Conservation (phyloP, 805 yeast genomes). For the Saccharomycopsis olivae region DNA sequence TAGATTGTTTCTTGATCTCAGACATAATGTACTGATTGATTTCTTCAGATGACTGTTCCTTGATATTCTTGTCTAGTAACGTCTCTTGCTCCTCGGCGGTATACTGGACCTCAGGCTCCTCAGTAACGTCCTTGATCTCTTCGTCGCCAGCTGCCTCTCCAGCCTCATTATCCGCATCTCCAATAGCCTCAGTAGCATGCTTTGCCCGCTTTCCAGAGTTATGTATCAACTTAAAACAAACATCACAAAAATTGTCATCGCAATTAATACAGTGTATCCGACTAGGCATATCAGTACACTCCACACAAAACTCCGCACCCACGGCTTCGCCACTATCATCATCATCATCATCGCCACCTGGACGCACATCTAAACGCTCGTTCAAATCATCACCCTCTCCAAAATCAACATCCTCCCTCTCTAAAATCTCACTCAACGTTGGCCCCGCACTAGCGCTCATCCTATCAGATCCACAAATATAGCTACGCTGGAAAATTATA, state of each 20-base stretch:
- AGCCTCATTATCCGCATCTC: not conserved
- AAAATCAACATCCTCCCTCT: slow-evolving; percentile 16
- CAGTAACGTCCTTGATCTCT: slow-evolving; percentile 18
- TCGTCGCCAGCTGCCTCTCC: slow-evolving; percentile 15
- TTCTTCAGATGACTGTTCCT: not conserved
- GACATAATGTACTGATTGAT: slow-evolving; percentile 23
- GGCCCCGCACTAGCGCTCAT: too few relatives aligned
- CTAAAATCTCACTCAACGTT: slow-evolving; percentile 15
- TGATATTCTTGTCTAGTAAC: not conserved
- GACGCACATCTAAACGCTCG: slow-evolving; percentile 18
- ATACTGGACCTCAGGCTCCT: slow-evolving; percentile 17
- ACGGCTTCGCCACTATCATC: slow-evolving; percentile 23
- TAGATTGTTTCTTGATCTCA: slow-evolving; percentile 33
- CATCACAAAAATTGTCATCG: slow-evolving; percentile 57
- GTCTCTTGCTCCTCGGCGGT: slow-evolving; percentile 19
- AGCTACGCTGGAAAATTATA: too few relatives aligned
- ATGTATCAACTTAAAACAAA: slow-evolving; percentile 60
- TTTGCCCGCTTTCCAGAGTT: slow-evolving; percentile 51
- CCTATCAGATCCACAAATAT: too few relatives aligned
- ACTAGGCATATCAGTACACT: slow-evolving; percentile 64
- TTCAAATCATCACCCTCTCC: slow-evolving; percentile 11
- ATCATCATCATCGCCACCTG: slow-evolving; percentile 20
- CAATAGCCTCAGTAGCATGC: slow-evolving; percentile 25
- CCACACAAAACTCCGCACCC: slow-evolving; percentile 44
- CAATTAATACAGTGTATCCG: slow-evolving; percentile 54